Base-by-base conservation (phyloP, 2,329 filamentous ascomycete genomes). In the Phialophora verrucosa region DNA sequence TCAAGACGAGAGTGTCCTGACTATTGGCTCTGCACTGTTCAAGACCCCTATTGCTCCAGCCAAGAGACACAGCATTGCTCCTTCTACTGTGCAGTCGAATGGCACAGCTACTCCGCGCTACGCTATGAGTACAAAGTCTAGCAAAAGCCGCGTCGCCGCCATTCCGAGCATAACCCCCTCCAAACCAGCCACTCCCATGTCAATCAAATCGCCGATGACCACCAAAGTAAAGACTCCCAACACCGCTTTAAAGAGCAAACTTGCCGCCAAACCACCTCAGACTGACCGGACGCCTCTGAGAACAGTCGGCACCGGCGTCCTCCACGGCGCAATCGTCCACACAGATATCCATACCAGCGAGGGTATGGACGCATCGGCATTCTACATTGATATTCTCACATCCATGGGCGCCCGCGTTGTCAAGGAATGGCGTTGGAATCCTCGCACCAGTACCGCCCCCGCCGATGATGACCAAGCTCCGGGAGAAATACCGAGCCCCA, bases 301-400 rank as follows among this genome's bases (percentile, higher is more conserved):
- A 23, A 17, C 64, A 3, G 65, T 71, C 23, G 66, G 73, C 8
- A 70, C 73, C 25, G 73, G 75, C 12, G 75, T 91, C 3, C 82
- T 94, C 2, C 83, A 85, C 23, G 92, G 92, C 1, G 90, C 88
- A 17, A 86, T 92, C 2, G 90, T 95, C 4, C 92, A 89, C 74
- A 91, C 95, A 1, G 92, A 97, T 76, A 91, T 96, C 2, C 87
- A 92, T 75, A 93, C 91, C 0, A 90, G 87, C 8, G 91, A 95
- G 73, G 92, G 92, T 5, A 89, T 88, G 27, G 91, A 95, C 77
- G 91, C 91, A 7, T 92, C 90, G 73, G 85, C 85, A n/a, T 87
- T 95, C 64, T 96, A 96, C 75, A 84, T 91, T 17, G 90, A 93
- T 72, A 83, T 96, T 6, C 84, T 96, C 25, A 86, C 83, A 8